These are phyloP conservation scores for Hymenoscyphus albidus DNA, from an alignment of 2,329 filamentous ascomycete genomes.

Conservation along the genomic window DNA sequence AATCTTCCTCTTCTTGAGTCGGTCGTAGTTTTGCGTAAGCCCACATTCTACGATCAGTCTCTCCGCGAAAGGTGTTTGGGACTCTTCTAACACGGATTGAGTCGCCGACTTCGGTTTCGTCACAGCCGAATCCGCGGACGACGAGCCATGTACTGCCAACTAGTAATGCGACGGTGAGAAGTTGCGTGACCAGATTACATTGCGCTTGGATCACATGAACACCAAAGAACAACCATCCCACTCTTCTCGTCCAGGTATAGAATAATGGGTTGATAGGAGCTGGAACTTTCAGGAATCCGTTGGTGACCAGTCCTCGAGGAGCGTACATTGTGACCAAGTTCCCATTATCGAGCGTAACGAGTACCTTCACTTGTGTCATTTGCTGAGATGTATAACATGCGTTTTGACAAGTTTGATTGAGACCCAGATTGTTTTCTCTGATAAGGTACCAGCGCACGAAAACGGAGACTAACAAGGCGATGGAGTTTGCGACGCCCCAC, in stretches of 20 bases:
- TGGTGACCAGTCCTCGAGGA: neutral
- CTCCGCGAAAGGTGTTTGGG: neutral
- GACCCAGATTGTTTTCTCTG: slow-evolving; percentile 4
- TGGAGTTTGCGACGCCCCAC: slow-evolving; percentile 7
- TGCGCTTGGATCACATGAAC: neutral
- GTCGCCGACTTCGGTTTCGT: neutral
- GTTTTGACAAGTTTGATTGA: slow-evolving; percentile 1
- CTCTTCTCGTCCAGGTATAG: neutral
- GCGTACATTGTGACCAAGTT: neutral
- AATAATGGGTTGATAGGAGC: neutral
- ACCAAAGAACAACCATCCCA: neutral
- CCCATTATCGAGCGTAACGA: neutral
- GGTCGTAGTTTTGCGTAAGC: neutral
- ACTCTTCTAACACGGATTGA: neutral
- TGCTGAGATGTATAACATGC: slow-evolving; percentile 3
- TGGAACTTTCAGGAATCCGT: neutral
- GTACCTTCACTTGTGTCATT: neutral
- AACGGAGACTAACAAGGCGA: slow-evolving; percentile 7
- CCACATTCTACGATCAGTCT: neutral
- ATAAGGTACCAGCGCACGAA: slow-evolving; percentile 11
- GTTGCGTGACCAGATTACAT: neutral
- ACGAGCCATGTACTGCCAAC: neutral
- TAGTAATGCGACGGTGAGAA: neutral
- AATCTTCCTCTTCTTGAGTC: neutral
- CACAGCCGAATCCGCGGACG: neutral